These are phyloP conservation scores for Mortierella sp. DNA, from an alignment of 371 early-diverging fungal genomes.

Conservation along the genomic window DNA sequence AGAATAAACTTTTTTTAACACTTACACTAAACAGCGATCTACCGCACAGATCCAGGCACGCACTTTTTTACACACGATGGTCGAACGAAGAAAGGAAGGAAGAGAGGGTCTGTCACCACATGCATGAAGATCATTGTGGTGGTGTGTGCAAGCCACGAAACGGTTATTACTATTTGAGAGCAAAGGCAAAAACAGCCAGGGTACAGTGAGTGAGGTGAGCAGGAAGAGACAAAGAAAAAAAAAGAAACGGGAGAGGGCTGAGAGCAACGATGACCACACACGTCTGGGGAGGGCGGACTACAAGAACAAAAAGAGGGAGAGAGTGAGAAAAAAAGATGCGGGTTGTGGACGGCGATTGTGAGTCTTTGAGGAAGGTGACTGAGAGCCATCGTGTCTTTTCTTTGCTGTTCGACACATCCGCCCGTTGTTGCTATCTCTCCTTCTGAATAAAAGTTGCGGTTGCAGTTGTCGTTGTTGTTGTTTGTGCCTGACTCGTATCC, in stretches of 20 bases:
- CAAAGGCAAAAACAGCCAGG: background rate
- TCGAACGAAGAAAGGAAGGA: too few species aligned
- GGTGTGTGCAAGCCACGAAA: background rate
- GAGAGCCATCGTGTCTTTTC: background rate
- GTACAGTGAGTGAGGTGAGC: background rate
- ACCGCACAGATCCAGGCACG: background rate
- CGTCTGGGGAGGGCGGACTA: background rate
- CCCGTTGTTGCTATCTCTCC: background rate
- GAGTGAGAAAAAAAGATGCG: background rate
- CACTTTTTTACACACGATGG: background rate
- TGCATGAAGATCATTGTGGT: background rate
- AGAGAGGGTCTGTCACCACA: too few species aligned
- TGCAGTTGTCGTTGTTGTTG: background rate
- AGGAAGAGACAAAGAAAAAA: background rate
- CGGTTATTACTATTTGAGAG: background rate
- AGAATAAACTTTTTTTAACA: constrained; percentile 12
- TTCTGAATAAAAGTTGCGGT: too few species aligned
- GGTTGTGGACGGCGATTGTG: background rate
- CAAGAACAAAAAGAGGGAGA: background rate
- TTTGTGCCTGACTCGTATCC: background rate
- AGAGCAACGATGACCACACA: background rate
- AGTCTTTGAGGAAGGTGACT: background rate
- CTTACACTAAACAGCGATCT: background rate
- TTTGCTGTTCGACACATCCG: background rate
- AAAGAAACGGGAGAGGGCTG: background rate